A percentile compares a stretch with the other conserved stretches of the same genome.
phyloP scores from a whole-genome alignment of 78 protist genomes.

The Andalucia godoyi region DNA sequence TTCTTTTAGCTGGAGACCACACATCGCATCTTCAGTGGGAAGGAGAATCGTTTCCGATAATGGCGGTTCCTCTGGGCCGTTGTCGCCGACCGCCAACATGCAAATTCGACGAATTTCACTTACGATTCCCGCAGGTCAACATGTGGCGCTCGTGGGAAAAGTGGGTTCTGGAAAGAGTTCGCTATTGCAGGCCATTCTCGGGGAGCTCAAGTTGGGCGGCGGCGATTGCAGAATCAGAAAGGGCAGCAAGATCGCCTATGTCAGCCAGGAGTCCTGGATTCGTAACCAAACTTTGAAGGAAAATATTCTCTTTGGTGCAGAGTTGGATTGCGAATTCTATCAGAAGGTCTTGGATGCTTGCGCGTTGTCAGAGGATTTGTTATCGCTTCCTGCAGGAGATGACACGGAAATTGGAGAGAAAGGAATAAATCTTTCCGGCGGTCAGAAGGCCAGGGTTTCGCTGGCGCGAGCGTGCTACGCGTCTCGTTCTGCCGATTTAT shows the following conservation, averaged over 20 bases:
- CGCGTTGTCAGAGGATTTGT: conserved; percentile 55
- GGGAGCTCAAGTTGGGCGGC: conserved; percentile 33
- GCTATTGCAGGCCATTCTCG: conserved; percentile 50
- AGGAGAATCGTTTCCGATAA: too few relatives aligned
- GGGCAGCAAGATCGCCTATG: conserved; percentile 50
- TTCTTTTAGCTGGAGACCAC: too few relatives aligned
- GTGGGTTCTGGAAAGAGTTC: conserved; percentile 83
- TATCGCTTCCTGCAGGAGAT: conserved; percentile 28
- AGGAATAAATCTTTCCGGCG: conserved; percentile 92
- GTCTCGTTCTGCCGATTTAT: conserved; percentile 64
- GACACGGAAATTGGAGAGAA: conserved; percentile 87
- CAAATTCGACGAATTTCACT: too few relatives aligned
- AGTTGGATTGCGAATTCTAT: conserved; percentile 46
- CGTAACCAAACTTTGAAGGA: conserved; percentile 72
- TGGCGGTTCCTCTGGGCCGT: too few relatives aligned
- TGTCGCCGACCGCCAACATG: too few relatives aligned
- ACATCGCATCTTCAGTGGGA: too few relatives aligned
- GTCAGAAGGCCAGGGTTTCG: conserved; percentile 91
- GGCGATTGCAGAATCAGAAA: conserved; percentile 45
- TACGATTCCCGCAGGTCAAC: conserved; percentile 8
- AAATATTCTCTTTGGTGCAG: conserved; percentile 82
- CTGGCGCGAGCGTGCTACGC: conserved; percentile 82
- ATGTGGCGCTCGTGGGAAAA: conserved; percentile 61
- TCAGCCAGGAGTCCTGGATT: conserved; percentile 88
- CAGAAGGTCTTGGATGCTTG: conserved; percentile 49